Conservation (phyloP, 1,139 yeast species). For the Zygoascus hellenicus region DNA sequence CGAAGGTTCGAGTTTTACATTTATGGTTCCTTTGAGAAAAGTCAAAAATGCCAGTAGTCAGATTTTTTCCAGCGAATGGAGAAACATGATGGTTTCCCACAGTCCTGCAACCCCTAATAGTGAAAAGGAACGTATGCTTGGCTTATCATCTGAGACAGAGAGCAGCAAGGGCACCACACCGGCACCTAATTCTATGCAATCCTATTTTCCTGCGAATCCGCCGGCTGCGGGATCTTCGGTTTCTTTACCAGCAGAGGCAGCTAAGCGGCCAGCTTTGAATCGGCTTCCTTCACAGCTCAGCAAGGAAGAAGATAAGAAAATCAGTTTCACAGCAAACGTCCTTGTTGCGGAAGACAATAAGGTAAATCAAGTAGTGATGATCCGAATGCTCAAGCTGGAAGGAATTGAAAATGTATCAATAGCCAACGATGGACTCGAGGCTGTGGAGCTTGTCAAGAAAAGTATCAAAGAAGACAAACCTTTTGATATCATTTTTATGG, state of each 20-base stretch:
- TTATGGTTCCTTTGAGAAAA: conserved; percentile 63
- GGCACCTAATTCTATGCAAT: not conserved
- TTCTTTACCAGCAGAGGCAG: not conserved
- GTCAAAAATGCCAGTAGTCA: conserved; percentile 5
- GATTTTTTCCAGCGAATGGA: not conserved
- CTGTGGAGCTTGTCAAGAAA: conserved; percentile 52
- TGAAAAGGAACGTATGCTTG: conserved; percentile 6
- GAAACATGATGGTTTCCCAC: not conserved
- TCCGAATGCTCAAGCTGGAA: conserved; percentile 80
- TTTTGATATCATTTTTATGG: conserved; percentile 84
- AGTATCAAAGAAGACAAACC: conserved; percentile 43
- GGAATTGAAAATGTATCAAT: conserved; percentile 66
- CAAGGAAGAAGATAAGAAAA: conserved; percentile 21
- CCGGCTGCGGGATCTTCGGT: not conserved
- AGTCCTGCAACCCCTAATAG: conserved; percentile 1
- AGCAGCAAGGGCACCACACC: conserved; percentile 1
- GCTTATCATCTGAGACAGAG: conserved; percentile 3
- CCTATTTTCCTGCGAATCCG: not conserved
- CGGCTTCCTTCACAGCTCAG: conserved; percentile 22
- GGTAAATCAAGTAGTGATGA: conserved; percentile 92
- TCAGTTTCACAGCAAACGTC: conserved; percentile 37
- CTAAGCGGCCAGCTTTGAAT: conserved; percentile 21
- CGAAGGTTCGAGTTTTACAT: conserved; percentile 74
- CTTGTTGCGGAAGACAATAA: conserved; percentile 93
- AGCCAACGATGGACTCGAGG: conserved; percentile 91